Conservation (phyloP, 2,329 filamentous ascomycete species). For the Pseudocercospora pini-densiflorae region DNA sequence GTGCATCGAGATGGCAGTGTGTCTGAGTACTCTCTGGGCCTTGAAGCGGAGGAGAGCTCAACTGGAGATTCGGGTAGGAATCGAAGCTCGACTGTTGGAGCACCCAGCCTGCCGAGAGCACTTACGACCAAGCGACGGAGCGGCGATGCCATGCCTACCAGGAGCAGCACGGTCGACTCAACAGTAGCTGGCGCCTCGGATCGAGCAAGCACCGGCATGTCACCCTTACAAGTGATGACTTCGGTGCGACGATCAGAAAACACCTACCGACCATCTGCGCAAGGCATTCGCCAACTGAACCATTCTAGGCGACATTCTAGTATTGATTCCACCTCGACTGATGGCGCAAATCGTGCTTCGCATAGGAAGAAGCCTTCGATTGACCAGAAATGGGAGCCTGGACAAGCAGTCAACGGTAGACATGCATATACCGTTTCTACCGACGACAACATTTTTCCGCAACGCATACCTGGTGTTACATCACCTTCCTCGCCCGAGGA, state of each 20-base stretch:
- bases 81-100: conserved; percentile 49
- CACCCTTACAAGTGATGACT: conserved; percentile 39
- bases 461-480: conserved; percentile 40
- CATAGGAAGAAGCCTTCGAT: conserved; percentile 64
- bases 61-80: conserved; percentile 50
- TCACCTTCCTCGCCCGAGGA: conserved; percentile 54
- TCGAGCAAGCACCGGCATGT: conserved; percentile 34
- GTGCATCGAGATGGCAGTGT: conserved; percentile 39
- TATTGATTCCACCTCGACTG: conserved; percentile 67
- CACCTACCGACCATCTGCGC: conserved; percentile 40
- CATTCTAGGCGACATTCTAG: conserved; percentile 88
- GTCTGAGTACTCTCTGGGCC: conserved; percentile 48
- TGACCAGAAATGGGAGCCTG: conserved; percentile 58
- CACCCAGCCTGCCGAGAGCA: conserved; percentile 24
- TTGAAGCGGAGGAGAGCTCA: conserved; percentile 42
- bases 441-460: conserved; percentile 23
- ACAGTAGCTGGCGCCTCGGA: conserved; percentile 28
- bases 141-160: conserved; percentile 18
- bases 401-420: conserved; percentile 27
- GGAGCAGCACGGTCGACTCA: conserved; percentile 22
- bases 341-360: conserved; percentile 35
- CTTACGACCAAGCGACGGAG: conserved; percentile 29
- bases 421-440: conserved; percentile 33
- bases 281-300: conserved; percentile 59
- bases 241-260: conserved; percentile 40